These are phyloP conservation scores for Lepiota brunneoincarnata DNA, from an alignment of 768 basidiomycete genomes.

Conservation along the genomic window DNA sequence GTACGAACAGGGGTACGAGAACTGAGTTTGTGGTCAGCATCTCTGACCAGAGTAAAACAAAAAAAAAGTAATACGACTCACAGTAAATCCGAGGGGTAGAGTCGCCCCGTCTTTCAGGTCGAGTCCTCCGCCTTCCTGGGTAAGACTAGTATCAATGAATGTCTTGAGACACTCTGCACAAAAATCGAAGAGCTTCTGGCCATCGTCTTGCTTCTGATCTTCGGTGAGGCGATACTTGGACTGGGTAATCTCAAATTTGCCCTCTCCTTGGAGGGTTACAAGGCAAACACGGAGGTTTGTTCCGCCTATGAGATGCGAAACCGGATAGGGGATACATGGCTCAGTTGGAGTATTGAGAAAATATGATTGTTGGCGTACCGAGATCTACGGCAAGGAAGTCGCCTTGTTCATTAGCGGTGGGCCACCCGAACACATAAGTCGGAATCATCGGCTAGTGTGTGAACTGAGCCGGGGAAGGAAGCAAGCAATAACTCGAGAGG, in stretches of 20 bases:
- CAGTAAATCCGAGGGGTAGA: conserved; percentile 91
- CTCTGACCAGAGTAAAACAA: conserved; percentile 1
- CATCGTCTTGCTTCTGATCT: conserved; percentile 98
- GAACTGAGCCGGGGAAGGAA: conserved; percentile 6
- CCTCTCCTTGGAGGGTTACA: conserved; percentile 86
- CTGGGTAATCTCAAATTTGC: conserved; percentile 97
- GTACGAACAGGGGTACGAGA: conserved; percentile 93
- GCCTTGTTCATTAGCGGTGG: conserved; percentile 83
- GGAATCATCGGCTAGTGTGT: conserved; percentile 87
- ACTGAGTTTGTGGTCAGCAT: conserved; percentile 40
- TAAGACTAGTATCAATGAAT: conserved; percentile 77
- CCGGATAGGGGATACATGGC: conserved; percentile 1
- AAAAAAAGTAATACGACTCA: conserved; percentile 36
- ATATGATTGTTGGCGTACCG: conserved; percentile 44
- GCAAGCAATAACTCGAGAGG: not conserved
- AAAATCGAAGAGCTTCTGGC: conserved; percentile 93
- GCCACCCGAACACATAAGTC: conserved; percentile 96
- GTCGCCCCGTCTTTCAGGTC: conserved; percentile 48
- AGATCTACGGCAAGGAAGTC: conserved; percentile 90
- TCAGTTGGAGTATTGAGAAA: not conserved
- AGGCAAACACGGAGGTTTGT: conserved; percentile 99
- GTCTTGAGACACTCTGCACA: conserved; percentile 91
- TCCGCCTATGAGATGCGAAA: conserved; percentile 51
- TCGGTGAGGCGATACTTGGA: conserved; percentile 96
- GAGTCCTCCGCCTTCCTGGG: conserved; percentile 42